Evolutionary conservation across 768 basidiomycete genomes (phyloP).

Genomic region (Podaxis sp.): DNA sequence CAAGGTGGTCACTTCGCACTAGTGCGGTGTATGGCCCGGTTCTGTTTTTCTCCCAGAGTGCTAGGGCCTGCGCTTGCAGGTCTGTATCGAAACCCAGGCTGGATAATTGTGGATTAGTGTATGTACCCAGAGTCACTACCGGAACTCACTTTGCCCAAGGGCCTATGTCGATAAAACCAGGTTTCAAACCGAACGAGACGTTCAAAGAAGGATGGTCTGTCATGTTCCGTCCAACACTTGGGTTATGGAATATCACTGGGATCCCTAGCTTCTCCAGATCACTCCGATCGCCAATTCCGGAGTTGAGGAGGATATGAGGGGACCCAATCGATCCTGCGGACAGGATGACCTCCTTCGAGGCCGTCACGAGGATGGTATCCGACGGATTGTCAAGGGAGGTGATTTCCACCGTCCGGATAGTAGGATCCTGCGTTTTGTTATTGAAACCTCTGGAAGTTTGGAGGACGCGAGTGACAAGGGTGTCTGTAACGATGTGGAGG

Average conservation of each 20-base stretch:
- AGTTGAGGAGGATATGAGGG: conserved; percentile 15
- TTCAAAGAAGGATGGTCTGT: conserved; percentile 11
- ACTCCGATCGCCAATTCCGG: conserved; percentile 9
- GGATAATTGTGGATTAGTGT: neutral
- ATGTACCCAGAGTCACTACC: neutral
- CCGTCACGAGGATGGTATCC: conserved; percentile 1
- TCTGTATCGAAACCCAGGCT: conserved; percentile 4
- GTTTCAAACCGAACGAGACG: neutral
- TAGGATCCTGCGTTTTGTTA: neutral
- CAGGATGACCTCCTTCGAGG: conserved; percentile 14
- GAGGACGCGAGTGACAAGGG: conserved; percentile 13
- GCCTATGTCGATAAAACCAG: conserved; percentile 3
- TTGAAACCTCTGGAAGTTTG: neutral
- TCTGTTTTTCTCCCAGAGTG: conserved; percentile 15
- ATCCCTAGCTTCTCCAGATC: neutral
- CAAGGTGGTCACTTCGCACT: neutral
- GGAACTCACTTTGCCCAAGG: conserved; percentile 6
- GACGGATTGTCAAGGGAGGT: neutral
- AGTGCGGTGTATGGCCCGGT: conserved; percentile 15
- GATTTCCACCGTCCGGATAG: conserved; percentile 14
- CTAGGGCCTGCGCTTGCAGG: conserved; percentile 7
- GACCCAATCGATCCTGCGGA: conserved; percentile 11
- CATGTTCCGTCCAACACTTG: conserved; percentile 23
- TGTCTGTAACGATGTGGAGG: conserved; percentile 11
- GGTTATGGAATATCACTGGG: conserved; percentile 12